phyloP scores from a whole-genome alignment of 1,139 yeast genomes.

The Wickerhamiella infanticola region DNA sequence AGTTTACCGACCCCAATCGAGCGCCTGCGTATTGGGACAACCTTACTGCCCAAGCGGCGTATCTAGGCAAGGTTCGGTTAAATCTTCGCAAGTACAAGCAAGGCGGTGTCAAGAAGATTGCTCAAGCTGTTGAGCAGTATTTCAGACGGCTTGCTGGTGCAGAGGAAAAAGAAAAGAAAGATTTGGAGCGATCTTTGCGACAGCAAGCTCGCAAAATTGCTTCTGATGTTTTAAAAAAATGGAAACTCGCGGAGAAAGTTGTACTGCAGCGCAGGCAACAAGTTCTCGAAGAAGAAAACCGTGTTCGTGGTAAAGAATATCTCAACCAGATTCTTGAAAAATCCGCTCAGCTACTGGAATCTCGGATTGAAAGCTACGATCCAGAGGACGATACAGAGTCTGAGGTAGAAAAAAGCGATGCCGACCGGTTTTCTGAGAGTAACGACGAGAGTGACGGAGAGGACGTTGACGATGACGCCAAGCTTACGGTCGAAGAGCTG shows the following conservation, averaged over 20 bases:
- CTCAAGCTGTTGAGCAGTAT: slow-evolving; percentile 74
- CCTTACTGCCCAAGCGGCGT: slow-evolving; percentile 57
- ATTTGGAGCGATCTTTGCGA: slow-evolving; percentile 34
- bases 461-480: slow-evolving; percentile 30
- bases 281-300: slow-evolving; percentile 33
- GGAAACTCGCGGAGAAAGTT: slow-evolving; percentile 85
- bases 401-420: slow-evolving; percentile 10
- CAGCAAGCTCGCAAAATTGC: slow-evolving; percentile 66
- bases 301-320: slow-evolving; percentile 73
- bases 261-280: slow-evolving; percentile 29
- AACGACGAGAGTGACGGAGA: slow-evolving; percentile 14
- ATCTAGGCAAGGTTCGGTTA: slow-evolving; percentile 54
- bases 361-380: slow-evolving; percentile 32
- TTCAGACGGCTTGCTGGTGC: slow-evolving; percentile 80
- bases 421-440: slow-evolving; percentile 15
- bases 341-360: slow-evolving; percentile 78
- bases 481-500: slow-evolving; percentile 51
- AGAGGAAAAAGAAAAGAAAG: slow-evolving; percentile 65
- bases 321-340: slow-evolving; percentile 80
- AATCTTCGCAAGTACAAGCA: slow-evolving; percentile 53
- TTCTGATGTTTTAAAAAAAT: slow-evolving; percentile 73
- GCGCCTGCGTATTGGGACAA: slow-evolving; percentile 41
- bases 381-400: slow-evolving; percentile 15
- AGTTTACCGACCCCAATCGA: slow-evolving; percentile 24
- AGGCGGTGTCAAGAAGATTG: slow-evolving; percentile 54